These are phyloP conservation scores for Teratosphaeria destructans DNA, from an alignment of 2,329 filamentous ascomycete genomes.

Conservation along the genomic window DNA sequence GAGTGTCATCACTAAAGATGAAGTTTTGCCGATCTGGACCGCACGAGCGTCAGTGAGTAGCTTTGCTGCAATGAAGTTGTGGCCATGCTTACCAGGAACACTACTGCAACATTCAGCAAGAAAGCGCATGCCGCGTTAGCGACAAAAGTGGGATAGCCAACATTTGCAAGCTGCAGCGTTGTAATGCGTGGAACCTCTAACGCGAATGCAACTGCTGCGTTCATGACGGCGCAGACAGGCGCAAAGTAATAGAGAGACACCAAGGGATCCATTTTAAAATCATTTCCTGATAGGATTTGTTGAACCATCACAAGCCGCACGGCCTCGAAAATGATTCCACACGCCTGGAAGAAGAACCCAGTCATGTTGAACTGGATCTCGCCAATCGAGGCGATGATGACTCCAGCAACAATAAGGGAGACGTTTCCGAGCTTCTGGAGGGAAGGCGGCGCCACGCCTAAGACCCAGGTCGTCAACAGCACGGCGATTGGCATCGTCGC, in stretches of 20 bases:
- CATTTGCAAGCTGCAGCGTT: slow-evolving; percentile 60
- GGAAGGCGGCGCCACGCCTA: slow-evolving; percentile 76
- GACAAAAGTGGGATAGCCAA: slow-evolving; percentile 63
- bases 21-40: slow-evolving; percentile 71
- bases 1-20: slow-evolving; percentile 73
- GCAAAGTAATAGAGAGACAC: slow-evolving; percentile 88
- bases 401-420: slow-evolving; percentile 85
- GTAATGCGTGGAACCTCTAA: slow-evolving; percentile 62
- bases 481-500: slow-evolving; percentile 94
- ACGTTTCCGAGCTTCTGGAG: slow-evolving; percentile 84
- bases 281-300: slow-evolving; percentile 66
- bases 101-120: slow-evolving; percentile 72
- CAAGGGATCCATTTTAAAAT: slow-evolving; percentile 86
- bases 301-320: slow-evolving; percentile 77
- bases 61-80: neutral
- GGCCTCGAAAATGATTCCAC: slow-evolving; percentile 71
- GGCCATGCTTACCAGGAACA: slow-evolving; percentile 59
- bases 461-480: slow-evolving; percentile 75
- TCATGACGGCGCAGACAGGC: slow-evolving; percentile 73
- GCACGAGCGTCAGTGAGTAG: neutral
- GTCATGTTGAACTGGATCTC: slow-evolving; percentile 86
- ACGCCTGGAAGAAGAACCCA: slow-evolving; percentile 70
- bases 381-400: slow-evolving; percentile 85
- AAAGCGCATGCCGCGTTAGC: slow-evolving; percentile 71
- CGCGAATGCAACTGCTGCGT: slow-evolving; percentile 60